Percentiles rank a stretch among this genome's conserved stretches.
These are phyloP conservation scores for Zymoseptoria pseudotritici DNA, from an alignment of 2,329 filamentous ascomycete species.

Conservation along the genomic window DNA sequence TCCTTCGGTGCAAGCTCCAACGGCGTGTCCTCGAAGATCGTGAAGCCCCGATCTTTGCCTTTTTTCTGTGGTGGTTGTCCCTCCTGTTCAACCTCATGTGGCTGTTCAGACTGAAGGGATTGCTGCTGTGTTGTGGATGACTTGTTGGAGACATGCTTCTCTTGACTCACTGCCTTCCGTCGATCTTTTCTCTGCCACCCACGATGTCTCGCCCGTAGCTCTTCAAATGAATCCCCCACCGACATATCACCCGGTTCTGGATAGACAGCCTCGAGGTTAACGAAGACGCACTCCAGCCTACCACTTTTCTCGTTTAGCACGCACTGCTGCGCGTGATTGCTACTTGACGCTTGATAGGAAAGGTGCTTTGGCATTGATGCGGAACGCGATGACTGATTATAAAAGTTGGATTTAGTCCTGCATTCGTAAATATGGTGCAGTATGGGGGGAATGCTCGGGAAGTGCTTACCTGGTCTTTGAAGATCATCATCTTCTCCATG, in stretches of 20 bases:
- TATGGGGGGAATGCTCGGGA: constrained; percentile 23
- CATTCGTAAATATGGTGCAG: constrained; percentile 65
- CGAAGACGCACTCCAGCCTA: constrained; percentile 77
- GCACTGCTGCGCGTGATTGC: constrained; percentile 59
- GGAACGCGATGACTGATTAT: constrained; percentile 44
- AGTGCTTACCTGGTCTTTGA: constrained; percentile 86
- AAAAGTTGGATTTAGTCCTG: constrained; percentile 80
- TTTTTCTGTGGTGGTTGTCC: constrained; percentile 11
- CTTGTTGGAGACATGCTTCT: constrained; percentile 15
- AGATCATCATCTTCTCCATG: constrained; percentile 78
- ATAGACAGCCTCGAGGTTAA: constrained; percentile 79
- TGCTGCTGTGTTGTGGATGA: not conserved
- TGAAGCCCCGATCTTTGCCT: constrained; percentile 26
- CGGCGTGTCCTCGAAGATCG: constrained; percentile 28
- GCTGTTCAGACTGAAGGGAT: not conserved
- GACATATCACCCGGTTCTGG: constrained; percentile 61
- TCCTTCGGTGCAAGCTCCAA: constrained; percentile 6
- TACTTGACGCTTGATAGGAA: constrained; percentile 21
- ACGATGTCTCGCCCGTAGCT: constrained; percentile 70
- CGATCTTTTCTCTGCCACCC: constrained; percentile 57
- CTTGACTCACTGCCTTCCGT: constrained; percentile 24
- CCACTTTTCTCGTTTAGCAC: constrained; percentile 75
- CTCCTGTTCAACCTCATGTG: not conserved
- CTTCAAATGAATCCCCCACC: constrained; percentile 83
- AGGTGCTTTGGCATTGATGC: constrained; percentile 21